Base-by-base conservation (phyloP, 2,329 filamentous ascomycete species). In the Aureobasidium pullulans region DNA sequence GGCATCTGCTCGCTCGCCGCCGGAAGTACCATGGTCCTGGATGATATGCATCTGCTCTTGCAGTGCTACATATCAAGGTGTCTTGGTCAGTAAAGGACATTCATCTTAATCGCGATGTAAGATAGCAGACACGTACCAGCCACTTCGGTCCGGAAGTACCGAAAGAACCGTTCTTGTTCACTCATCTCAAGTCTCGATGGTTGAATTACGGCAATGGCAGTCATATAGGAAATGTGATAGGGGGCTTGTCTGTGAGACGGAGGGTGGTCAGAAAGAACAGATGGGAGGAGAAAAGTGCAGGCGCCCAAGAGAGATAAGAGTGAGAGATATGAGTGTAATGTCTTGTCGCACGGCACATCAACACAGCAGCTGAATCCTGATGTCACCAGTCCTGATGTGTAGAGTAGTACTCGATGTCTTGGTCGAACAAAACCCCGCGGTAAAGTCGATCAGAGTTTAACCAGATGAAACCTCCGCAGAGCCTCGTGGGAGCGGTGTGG, bases 1-100 rank as follows among this genome's bases (percentile, higher is more conserved):
- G 54, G 89, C 89, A 70, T 93, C 87, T 63, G 88, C 84, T 44
- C 90, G 87, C 72, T 94, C 90, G 62, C 88, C 87, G 48, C 82
- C 87, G 1, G 86, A 75, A 11, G 82, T 72, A 13, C 87, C 79
- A 23, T 84, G 79, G 50, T 82, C 80, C 23, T 81, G 77, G 1
- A 96, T 81, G 56, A 82, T 80, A 54, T 81, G 79, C 73, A 96
- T 92, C 65, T 89, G 82, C 64, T 89, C 82, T 71, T 92, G 87
- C 13, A 96, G 80, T 54, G 81, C 90, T 94, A 67, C 13, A 19
- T 1, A 8, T 13, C 23, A 23, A 28, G 6, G 37, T 36, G 48
- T 53, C 43, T 31, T 49, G 23, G 52, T 63, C 40, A 61, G 46
- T 52, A 54, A 42, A 42, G 11, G 10, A 32, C 7, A 13, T 4